Percentiles rank a stretch among this genome's conserved stretches.
These are phyloP conservation scores for Solanum boliviense DNA, from an alignment of 257 asterid genomes.

Conservation along the genomic window DNA sequence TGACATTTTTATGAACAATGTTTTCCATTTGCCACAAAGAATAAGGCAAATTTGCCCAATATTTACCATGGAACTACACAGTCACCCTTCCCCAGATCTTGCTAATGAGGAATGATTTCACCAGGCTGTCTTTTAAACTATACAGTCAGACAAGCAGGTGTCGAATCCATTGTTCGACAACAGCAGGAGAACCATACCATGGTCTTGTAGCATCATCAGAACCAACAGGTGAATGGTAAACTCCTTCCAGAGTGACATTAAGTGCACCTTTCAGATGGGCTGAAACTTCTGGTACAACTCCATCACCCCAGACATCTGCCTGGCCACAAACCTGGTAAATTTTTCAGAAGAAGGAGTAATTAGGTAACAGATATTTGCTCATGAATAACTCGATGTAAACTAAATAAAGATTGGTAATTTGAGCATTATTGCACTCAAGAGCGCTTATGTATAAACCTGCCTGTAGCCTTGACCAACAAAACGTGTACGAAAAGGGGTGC, in stretches of 20 bases:
- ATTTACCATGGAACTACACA: background rate
- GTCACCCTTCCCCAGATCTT: background rate
- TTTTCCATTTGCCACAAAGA: background rate
- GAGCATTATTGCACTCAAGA: background rate
- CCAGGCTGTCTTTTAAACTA: background rate
- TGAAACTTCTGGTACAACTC: conserved; percentile 85
- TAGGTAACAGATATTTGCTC: background rate
- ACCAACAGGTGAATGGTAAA: conserved; percentile 81
- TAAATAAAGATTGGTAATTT: background rate
- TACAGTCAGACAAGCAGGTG: conserved; percentile 46
- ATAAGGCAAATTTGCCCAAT: conserved; percentile 7
- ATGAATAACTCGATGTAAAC: background rate
- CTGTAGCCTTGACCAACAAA: conserved; percentile 91
- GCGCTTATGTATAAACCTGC: conserved; percentile 37
- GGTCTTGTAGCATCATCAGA: conserved; percentile 68
- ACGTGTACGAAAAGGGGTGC: conserved; percentile 50
- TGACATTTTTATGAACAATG: background rate
- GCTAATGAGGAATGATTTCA: background rate
- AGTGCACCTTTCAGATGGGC: conserved; percentile 87
- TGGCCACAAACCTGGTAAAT: conserved; percentile 72
- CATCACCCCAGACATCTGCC: conserved; percentile 92
- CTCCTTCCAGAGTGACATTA: conserved; percentile 64
- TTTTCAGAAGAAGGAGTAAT: background rate
- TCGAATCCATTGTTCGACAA: conserved; percentile 79
- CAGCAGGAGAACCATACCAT: conserved; percentile 82